These are phyloP conservation scores for Globisporangium okanoganense DNA, from an alignment of 352 stramenopile species.

Conservation along the genomic window DNA sequence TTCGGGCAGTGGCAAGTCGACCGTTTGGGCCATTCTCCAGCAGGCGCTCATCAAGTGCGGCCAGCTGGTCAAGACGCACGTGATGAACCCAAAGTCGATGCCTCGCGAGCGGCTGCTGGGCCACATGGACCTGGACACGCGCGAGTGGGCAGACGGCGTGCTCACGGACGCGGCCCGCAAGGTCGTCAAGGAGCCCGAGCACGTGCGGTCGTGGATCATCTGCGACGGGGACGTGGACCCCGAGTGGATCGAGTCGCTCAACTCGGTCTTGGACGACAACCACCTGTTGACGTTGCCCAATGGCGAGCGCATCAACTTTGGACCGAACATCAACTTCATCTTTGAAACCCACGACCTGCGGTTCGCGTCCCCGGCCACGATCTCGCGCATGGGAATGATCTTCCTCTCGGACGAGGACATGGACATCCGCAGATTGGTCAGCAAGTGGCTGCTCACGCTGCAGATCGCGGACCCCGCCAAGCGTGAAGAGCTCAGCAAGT, in stretches of 20 bases:
- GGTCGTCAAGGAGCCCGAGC: conserved; percentile 88
- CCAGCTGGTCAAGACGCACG: conserved; percentile 88
- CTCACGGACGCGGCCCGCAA: conserved; percentile 90
- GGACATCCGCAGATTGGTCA: conserved; percentile 69
- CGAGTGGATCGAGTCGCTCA: conserved; percentile 96
- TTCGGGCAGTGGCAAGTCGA: conserved; percentile 92
- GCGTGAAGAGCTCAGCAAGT: conserved; percentile 59
- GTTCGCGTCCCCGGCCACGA: conserved; percentile 94
- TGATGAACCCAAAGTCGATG: conserved; percentile 98
- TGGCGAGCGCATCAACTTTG: conserved; percentile 95
- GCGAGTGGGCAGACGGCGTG: conserved; percentile 95
- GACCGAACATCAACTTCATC: conserved; percentile 94
- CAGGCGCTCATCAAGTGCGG: conserved; percentile 81
- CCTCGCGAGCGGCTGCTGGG: conserved; percentile 87
- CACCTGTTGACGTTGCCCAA: conserved; percentile 95
- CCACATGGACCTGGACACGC: conserved; percentile 94
- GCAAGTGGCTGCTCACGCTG: conserved; percentile 76
- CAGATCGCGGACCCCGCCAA: conserved; percentile 31
- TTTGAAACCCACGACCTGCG: conserved; percentile 95
- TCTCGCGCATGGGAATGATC: conserved; percentile 97
- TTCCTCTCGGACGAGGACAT: conserved; percentile 93
- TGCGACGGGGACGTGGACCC: conserved; percentile 96
- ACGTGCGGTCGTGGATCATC: conserved; percentile 93
- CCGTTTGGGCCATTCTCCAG: conserved; percentile 92
- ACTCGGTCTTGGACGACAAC: conserved; percentile 96